phyloP scores from a whole-genome alignment of 164 flowering plant genomes.

The Piper longum region DNA sequence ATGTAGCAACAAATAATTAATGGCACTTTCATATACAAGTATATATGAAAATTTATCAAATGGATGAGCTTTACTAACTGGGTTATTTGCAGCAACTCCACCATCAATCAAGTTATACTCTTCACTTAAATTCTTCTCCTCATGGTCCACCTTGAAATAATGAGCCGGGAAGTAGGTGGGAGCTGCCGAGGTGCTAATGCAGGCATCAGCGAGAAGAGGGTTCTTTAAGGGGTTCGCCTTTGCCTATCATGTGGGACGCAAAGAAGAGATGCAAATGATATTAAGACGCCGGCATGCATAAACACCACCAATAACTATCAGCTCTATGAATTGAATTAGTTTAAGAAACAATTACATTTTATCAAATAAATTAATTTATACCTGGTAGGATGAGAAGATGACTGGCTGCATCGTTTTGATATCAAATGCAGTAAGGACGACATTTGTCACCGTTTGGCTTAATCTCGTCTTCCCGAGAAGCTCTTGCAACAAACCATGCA shows the following conservation, averaged over 20 bases:
- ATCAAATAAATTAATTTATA: neutral
- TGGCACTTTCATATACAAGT: too few relatives aligned
- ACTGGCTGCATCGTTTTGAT: slow-evolving; percentile 15
- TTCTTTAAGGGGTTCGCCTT: slow-evolving; percentile 14
- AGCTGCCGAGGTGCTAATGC: slow-evolving; percentile 28
- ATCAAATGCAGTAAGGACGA: slow-evolving; percentile 18
- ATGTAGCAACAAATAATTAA: too few relatives aligned
- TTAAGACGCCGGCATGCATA: neutral
- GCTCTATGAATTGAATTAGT: too few relatives aligned
- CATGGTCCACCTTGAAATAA: slow-evolving; percentile 11
- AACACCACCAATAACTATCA: too few relatives aligned
- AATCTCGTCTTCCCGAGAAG: slow-evolving; percentile 6
- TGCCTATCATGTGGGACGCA: neutral
- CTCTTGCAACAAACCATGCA: slow-evolving; percentile 4
- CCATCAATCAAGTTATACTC: slow-evolving; percentile 27
- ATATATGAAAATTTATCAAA: neutral
- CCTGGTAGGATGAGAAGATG: slow-evolving; percentile 17
- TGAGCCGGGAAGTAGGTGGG: slow-evolving; percentile 31
- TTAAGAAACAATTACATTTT: neutral
- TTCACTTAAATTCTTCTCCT: slow-evolving; percentile 7
- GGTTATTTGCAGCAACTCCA: slow-evolving; percentile 24
- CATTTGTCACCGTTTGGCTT: slow-evolving; percentile 12
- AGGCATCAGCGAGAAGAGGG: slow-evolving; percentile 23
- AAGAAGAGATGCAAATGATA: neutral
- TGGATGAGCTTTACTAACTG: slow-evolving; percentile 5